Conservation (phyloP, 805 yeast genomes). For the Naumovozyma baii region DNA sequence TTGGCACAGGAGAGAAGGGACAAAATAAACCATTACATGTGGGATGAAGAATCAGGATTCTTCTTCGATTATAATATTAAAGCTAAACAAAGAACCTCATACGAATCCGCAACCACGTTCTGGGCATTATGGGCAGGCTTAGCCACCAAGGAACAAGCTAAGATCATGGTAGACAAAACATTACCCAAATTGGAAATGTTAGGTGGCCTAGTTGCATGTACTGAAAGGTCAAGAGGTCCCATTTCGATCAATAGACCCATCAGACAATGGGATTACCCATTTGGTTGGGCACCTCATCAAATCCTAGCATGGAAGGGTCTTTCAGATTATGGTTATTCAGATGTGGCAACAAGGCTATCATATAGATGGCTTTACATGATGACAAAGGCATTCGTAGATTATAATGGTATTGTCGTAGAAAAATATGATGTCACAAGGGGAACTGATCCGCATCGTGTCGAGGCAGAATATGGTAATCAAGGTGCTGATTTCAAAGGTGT, state of each 20-base stretch:
- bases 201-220: slow-evolving; percentile 87
- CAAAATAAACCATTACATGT: slow-evolving; percentile 41
- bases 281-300: slow-evolving; percentile 98
- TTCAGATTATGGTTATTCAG: slow-evolving; percentile 55
- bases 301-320: slow-evolving; percentile 89
- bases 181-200: slow-evolving; percentile 65
- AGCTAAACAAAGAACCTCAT: slow-evolving; percentile 43
- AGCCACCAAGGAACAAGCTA: slow-evolving; percentile 63
- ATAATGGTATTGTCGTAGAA: slow-evolving; percentile 90
- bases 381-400: slow-evolving; percentile 83
- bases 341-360: slow-evolving; percentile 58
- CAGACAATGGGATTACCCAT: slow-evolving; percentile 97
- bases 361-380: slow-evolving; percentile 86
- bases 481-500: slow-evolving; percentile 89
- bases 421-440: slow-evolving; percentile 83
- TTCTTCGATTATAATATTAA: slow-evolving; percentile 78
- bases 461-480: slow-evolving; percentile 95
- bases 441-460: slow-evolving; percentile 80
- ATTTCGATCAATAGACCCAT: slow-evolving; percentile 65
- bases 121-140: slow-evolving; percentile 87
- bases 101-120: slow-evolving; percentile 81
- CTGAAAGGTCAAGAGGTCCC: slow-evolving; percentile 62
- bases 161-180: slow-evolving; percentile 43
- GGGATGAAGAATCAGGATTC: slow-evolving; percentile 74
- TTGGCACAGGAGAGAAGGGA: slow-evolving; percentile 46